Evolutionary conservation across 805 yeast genomes (phyloP), one percentile per base, ranked within the genome.

Genomic region (Zygosaccharomyces bisporus): DNA sequence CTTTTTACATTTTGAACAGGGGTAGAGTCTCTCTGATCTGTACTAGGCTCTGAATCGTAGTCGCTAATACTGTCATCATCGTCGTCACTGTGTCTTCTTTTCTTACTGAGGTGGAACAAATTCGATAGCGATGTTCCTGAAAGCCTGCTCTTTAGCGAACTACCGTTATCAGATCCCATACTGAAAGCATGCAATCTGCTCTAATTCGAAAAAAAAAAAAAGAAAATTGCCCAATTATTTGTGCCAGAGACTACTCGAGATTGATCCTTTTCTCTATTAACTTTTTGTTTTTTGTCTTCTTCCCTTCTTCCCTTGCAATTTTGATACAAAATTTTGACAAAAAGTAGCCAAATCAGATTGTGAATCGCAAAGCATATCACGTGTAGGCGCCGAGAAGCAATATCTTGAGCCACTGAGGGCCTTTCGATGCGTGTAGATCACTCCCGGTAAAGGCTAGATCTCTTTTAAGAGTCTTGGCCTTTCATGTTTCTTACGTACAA

Each of bases 111-210:
- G 40, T 64, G 60, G 50, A 64, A 64, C 43, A 65, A 54, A 34
- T 64, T 65, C 8, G 63, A 59, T 31, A 65, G 52, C 24, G 68
- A 63, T 16, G 64, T 52, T 38, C 48, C 50, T 4, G 65, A 61
- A 20, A 61, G 42, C 24, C 59, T 53, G 24, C 57, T 55, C 49
- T 58, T 61, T 25, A 59, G 37, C n/a, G 63, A 55, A 4, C 24
- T 47, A 6, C 41, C 25, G 9, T 25, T 37, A 25, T 29, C 18
- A n/a, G 40, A 25, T 37, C 16, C 32, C 40, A 37, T 37, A 8
- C 10, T 8, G 6, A 12, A n/a, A 20, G 5, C 25, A 19, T 13
- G n/a, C 20, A 34, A 20, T 18, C 17, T 25, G 20, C 32, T n/a
- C 10, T 29, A n/a, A n/a, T n/a, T n/a, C n/a, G n/a, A n/a, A n/a